phyloP scores from a whole-genome alignment of 345 rosid genomes.

The Eutrema yunnanense region DNA sequence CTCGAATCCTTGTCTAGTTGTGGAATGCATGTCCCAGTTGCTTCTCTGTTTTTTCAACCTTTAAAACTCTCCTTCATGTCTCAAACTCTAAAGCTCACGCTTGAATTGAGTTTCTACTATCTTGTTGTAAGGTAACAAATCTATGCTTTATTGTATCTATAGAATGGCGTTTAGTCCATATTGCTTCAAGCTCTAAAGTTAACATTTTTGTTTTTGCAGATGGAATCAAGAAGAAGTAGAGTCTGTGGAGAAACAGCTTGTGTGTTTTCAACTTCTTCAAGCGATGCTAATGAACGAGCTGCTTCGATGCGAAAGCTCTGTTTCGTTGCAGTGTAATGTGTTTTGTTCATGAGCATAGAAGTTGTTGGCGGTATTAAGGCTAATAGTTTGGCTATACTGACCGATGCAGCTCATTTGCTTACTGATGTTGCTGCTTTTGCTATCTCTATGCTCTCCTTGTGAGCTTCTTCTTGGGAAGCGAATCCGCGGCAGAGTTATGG shows the following conservation, averaged over 20 bases:
- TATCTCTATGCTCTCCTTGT: constrained; percentile 54
- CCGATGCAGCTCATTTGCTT: constrained; percentile 65
- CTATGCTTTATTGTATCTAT: neutral
- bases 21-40: constrained; percentile 4
- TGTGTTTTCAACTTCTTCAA: constrained; percentile 45
- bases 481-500: constrained; percentile 58
- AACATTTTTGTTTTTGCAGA: constrained; percentile 22
- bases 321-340: constrained; percentile 41
- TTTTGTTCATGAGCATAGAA: constrained; percentile 58
- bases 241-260: constrained; percentile 52
- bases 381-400: constrained; percentile 59
- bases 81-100: constrained; percentile 5
- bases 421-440: constrained; percentile 69
- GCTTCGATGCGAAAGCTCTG: constrained; percentile 51
- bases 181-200: neutral
- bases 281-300: constrained; percentile 52
- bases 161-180: neutral
- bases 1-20: neutral
- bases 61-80: neutral
- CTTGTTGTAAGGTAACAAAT: constrained; percentile 9
- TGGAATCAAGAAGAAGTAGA: constrained; percentile 40
- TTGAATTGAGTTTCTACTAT: constrained; percentile 7
- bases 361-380: constrained; percentile 59
- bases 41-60: neutral
- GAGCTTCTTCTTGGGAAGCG: constrained; percentile 70